Evolutionary conservation across 2,329 filamentous ascomycete genomes (phyloP).

Genomic region (Hirsutella minnesotensis): DNA sequence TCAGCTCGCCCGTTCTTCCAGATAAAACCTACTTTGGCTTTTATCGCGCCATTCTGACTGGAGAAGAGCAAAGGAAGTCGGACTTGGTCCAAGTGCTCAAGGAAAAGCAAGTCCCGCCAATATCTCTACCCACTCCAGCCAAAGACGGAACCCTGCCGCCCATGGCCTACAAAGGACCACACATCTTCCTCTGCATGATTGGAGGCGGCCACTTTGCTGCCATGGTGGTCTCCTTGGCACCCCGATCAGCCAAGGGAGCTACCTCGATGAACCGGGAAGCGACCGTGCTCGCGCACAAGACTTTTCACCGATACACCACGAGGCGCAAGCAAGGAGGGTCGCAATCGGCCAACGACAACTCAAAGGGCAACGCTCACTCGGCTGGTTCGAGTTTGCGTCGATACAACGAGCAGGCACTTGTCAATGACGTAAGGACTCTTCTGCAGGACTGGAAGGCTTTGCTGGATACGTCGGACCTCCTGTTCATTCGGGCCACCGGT

Average conservation of each 20-base stretch:
- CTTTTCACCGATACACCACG: conserved; percentile 95
- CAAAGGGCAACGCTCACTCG: conserved; percentile 90
- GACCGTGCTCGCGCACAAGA: conserved; percentile 87
- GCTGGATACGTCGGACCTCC: conserved; percentile 70
- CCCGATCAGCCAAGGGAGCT: conserved; percentile 59
- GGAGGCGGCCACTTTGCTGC: conserved; percentile 95
- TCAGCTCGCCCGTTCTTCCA: conserved; percentile 63
- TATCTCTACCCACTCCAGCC: conserved; percentile 36
- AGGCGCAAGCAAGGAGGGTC: conserved; percentile 91
- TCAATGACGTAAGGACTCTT: conserved; percentile 75
- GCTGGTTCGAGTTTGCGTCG: conserved; percentile 81
- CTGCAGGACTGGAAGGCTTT: conserved; percentile 75
- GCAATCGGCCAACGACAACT: conserved; percentile 84
- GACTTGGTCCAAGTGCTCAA: conserved; percentile 56
- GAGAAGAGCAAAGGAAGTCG: conserved; percentile 51
- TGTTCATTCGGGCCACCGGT: conserved; percentile 86
- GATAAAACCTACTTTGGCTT: conserved; percentile 72
- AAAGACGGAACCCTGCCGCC: conserved; percentile 46
- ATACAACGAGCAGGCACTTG: conserved; percentile 86
- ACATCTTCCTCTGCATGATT: conserved; percentile 97
- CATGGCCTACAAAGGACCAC: conserved; percentile 55
- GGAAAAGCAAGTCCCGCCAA: conserved; percentile 65
- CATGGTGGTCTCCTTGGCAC: conserved; percentile 84
- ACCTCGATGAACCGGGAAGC: conserved; percentile 70
- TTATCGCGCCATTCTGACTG: conserved; percentile 71